Percentiles rank a stretch among this genome's conserved stretches.
These are phyloP conservation scores for Colletotrichum cordylinicola DNA, from an alignment of 2,329 filamentous ascomycete species.

Conservation along the genomic window DNA sequence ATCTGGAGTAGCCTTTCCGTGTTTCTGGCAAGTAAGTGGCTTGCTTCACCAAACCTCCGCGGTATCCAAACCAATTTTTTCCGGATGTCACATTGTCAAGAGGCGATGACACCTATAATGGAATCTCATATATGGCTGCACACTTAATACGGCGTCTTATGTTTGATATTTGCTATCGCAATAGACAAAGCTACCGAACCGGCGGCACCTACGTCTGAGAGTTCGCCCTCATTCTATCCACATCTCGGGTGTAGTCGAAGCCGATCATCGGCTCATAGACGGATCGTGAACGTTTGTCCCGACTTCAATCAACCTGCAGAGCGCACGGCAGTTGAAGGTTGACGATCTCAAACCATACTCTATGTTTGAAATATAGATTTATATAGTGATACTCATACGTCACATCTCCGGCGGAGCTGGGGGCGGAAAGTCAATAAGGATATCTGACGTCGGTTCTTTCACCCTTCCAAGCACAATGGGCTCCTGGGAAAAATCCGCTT, in stretches of 20 bases:
- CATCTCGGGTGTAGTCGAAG: background rate
- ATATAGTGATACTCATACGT: background rate
- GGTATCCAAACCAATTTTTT: background rate
- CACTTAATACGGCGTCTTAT: background rate
- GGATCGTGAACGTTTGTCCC: background rate
- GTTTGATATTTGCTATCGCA: background rate
- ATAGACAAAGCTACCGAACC: background rate
- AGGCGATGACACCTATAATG: background rate
- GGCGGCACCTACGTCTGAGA: background rate
- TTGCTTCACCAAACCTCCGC: background rate
- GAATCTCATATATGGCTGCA: background rate
- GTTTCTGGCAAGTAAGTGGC: background rate
- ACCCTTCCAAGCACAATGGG: background rate
- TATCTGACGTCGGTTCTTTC: background rate
- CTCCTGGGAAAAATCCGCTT: background rate
- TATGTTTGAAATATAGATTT: background rate
- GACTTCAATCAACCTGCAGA: background rate
- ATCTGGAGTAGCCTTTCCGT: background rate
- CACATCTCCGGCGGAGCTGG: background rate
- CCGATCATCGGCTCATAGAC: background rate
- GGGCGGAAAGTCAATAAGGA: background rate
- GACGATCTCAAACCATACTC: background rate
- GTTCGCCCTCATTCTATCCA: background rate
- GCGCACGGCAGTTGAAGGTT: background rate
- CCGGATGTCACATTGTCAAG: background rate